A percentile compares a stretch with the other conserved stretches of the same genome.
Evolutionary conservation across 75 land plant species (phyloP).

Genomic region (Larix kaempferi): DNA sequence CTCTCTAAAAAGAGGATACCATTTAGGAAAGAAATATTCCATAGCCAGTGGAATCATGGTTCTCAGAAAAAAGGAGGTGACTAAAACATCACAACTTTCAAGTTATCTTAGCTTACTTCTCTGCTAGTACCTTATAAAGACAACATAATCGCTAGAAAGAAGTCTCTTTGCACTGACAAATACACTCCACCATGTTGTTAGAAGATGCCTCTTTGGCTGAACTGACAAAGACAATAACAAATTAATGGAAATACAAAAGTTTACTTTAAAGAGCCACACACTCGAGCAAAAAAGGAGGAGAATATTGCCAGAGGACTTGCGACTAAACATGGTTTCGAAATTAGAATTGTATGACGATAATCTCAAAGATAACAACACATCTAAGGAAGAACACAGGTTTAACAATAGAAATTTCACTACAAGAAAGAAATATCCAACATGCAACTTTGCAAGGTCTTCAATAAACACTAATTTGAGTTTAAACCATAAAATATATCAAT

Average conservation of each 20-base stretch:
- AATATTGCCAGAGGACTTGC: too few species aligned
- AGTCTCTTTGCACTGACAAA: conserved; percentile 88
- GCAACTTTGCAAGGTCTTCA: too few species aligned
- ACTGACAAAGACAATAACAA: conserved; percentile 31
- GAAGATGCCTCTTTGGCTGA: conserved; percentile 82
- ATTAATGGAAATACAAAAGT: neutral
- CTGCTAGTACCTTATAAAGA: conserved; percentile 61
- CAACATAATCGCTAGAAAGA: conserved; percentile 78
- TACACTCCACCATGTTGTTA: conserved; percentile 91
- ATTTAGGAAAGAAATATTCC: neutral
- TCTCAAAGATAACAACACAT: neutral
- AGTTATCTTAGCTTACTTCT: neutral
- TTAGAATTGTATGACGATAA: too few species aligned
- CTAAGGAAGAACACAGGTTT: neutral
- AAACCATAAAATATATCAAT: too few species aligned
- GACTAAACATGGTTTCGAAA: too few species aligned
- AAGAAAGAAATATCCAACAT: too few species aligned
- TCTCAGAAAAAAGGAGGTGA: neutral
- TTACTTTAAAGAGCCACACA: neutral
- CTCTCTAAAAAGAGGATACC: neutral
- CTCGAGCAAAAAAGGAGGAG: neutral
- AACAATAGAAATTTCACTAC: neutral
- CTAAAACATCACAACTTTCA: neutral
- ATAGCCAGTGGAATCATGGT: neutral
- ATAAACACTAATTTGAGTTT: too few species aligned